phyloP scores from a whole-genome alignment of 2,329 filamentous ascomycete species.

The Trichoderma brevicompactum region DNA sequence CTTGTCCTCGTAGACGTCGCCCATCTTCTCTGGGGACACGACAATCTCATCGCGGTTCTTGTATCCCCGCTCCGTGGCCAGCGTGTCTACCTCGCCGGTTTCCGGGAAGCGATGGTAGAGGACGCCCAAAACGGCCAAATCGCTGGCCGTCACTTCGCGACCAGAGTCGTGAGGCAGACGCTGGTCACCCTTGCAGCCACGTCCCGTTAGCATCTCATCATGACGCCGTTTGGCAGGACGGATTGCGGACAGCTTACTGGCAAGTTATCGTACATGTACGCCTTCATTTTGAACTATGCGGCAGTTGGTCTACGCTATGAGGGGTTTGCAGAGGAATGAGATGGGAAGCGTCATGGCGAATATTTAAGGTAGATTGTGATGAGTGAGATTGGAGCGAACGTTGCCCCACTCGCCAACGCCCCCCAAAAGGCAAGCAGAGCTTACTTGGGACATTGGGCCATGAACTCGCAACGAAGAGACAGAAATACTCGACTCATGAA shows the following conservation, averaged over 20 bases:
- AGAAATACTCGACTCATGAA: too few relatives aligned
- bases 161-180: conserved; percentile 88
- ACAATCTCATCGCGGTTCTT: conserved; percentile 94
- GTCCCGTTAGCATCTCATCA: conserved; percentile 1
- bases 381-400: too few relatives aligned
- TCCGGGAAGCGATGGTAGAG: conserved; percentile 72
- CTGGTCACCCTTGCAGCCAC: conserved; percentile 76
- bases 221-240: not conserved
- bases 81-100: conserved; percentile 68
- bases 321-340: not conserved
- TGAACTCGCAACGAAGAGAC: too few relatives aligned
- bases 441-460: too few relatives aligned
- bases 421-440: too few relatives aligned
- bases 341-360: conserved; percentile 8
- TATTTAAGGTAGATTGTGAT: too few relatives aligned
- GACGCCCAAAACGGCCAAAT: conserved; percentile 77
- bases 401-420: too few relatives aligned
- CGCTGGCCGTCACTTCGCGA: conserved; percentile 64
- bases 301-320: conserved; percentile 5
- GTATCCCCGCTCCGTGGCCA: conserved; percentile 79
- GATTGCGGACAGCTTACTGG: conserved; percentile 47
- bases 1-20: conserved; percentile 86
- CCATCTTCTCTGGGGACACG: conserved; percentile 85
- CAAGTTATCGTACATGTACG: conserved; percentile 62
- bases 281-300: conserved; percentile 51